Base-by-base conservation (phyloP, 768 basidiomycete genomes). In the Mrakia blollopis region DNA sequence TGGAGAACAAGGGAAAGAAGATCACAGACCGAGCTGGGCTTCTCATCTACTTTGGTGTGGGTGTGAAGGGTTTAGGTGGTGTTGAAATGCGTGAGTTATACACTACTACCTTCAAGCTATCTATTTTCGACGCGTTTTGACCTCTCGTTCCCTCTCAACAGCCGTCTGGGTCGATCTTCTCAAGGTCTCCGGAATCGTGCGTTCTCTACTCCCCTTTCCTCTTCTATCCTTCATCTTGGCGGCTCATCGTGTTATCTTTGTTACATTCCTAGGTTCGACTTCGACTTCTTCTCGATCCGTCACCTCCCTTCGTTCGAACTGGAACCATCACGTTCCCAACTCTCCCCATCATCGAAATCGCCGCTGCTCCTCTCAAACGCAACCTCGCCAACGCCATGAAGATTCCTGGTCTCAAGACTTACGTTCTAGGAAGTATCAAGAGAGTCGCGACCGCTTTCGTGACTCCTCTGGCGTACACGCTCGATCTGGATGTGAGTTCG, bases 111-210 rank as follows among this genome's bases (percentile, higher is more conserved):
- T 50, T 28, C 6, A 75, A 16, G 5, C 18, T 21, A 8, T 28
- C 50, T 16, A 5, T 52, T 3, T 5, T 16, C 18, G 50, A 57
- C 13, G 47, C 60, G 62, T 77, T 7, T 23, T 67, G 57, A 61
- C 52, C 18, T 28, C 32, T 10, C 41, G 8, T 69, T 54, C 65
- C 74, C 41, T 71, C 30, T 50, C 63, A 50, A 50, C 68, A 80
- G 80, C 84, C 3, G 82, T 84, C 16, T 83, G 83, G 77, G 82
- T 84, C 70, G 83, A 83, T 68, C 79, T 84, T 30, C 52, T 83
- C 32, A 80, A 80, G 18, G 80, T 83, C 54, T 81, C 80, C 11
- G 84, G 84, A 5, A 83, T 81, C 18, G 81, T 84, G 50, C 63
- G 63, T 65, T 11, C 9, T 50, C 47, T 14, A 18, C 18, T 50